These are phyloP conservation scores for Mucor piriformis DNA, from an alignment of 371 early-diverging fungal genomes.

Conservation along the genomic window DNA sequence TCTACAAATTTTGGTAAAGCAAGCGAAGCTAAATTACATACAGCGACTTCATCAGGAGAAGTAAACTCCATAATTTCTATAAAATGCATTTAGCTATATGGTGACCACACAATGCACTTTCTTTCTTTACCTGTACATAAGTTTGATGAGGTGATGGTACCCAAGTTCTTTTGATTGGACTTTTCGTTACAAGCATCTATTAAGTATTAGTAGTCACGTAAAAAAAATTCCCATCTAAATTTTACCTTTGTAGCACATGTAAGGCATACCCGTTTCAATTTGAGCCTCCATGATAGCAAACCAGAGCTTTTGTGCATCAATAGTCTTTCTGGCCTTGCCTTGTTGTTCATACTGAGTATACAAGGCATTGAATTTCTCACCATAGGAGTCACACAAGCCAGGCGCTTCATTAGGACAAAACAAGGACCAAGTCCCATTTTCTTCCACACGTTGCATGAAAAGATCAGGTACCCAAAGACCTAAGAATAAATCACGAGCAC, in stretches of 20 bases:
- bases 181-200: constrained; percentile 90
- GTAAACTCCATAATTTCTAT: constrained; percentile 97
- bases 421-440: constrained; percentile 94
- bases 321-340: constrained; percentile 83
- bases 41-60: constrained; percentile 96
- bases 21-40: constrained; percentile 98
- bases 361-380: constrained; percentile 92
- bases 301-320: constrained; percentile 99
- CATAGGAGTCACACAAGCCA: constrained; percentile 93
- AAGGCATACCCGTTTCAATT: constrained; percentile 99
- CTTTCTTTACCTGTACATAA: constrained; percentile 61
- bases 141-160: constrained; percentile 92
- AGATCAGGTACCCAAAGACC: constrained; percentile 99
- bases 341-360: constrained; percentile 91
- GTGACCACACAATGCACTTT: background rate
- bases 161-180: constrained; percentile 97
- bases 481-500: constrained; percentile 98
- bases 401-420: constrained; percentile 98
- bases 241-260: constrained; percentile 98
- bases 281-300: constrained; percentile 97
- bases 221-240: background rate
- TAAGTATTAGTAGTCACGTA: background rate
- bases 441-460: constrained; percentile 98
- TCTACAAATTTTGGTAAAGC: constrained; percentile 95
- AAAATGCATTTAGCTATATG: background rate